Evolutionary conservation across 805 yeast genomes (phyloP).

Genomic region (Torulaspora delbrueckii): DNA sequence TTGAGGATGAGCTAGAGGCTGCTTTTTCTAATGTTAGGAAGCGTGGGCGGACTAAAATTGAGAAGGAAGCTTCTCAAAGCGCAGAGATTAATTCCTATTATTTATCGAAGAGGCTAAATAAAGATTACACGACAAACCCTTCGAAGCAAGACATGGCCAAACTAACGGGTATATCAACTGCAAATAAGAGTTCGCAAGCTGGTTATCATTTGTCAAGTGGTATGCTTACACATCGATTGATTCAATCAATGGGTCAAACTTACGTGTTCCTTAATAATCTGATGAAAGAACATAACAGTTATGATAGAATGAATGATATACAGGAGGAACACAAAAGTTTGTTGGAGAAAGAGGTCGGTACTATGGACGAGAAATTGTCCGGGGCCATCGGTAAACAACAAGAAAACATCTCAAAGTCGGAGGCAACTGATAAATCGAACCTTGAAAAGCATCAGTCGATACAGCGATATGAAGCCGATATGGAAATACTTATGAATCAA

Average conservation of each 20-base stretch:
- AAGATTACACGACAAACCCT: slow-evolving; percentile 68
- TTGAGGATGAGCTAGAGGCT: slow-evolving; percentile 42
- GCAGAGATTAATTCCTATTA: slow-evolving; percentile 40
- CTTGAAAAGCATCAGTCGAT: slow-evolving; percentile 27
- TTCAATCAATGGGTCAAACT: slow-evolving; percentile 50
- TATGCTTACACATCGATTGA: slow-evolving; percentile 57
- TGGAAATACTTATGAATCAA: slow-evolving; percentile 27
- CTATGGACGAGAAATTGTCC: slow-evolving; percentile 44
- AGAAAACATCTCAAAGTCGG: slow-evolving; percentile 27
- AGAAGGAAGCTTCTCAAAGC: slow-evolving; percentile 6
- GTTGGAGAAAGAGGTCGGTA: slow-evolving; percentile 41
- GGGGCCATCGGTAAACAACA: slow-evolving; percentile 30
- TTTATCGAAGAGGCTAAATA: slow-evolving; percentile 55
- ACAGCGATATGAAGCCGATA: slow-evolving; percentile 26
- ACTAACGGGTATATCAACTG: slow-evolving; percentile 47
- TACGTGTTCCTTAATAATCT: slow-evolving; percentile 43
- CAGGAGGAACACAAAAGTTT: slow-evolving; percentile 44
- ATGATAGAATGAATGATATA: slow-evolving; percentile 38
- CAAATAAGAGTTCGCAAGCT: slow-evolving; percentile 34
- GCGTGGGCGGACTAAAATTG: slow-evolving; percentile 23
- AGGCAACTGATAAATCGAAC: slow-evolving; percentile 32
- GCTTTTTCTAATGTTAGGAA: slow-evolving; percentile 30
- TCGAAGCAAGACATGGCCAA: slow-evolving; percentile 47
- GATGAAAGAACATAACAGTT: slow-evolving; percentile 44
- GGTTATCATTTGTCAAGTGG: slow-evolving; percentile 36